A percentile compares a stretch with the other conserved stretches of the same genome.
Conservation (phyloP, 352 stramenopile species). For the Globisporangium sylvaticum region DNA sequence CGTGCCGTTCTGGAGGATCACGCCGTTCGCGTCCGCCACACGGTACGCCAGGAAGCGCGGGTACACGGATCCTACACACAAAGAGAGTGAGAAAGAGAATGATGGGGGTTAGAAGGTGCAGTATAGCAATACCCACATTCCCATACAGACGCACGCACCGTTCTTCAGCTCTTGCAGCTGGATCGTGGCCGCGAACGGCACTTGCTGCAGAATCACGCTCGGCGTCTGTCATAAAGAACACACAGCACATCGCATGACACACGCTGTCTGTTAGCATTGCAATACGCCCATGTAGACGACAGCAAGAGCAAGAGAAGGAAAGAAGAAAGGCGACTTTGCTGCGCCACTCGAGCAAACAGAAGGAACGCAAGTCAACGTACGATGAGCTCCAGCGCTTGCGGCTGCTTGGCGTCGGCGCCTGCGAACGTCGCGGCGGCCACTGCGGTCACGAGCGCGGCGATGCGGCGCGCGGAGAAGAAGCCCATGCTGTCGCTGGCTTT, state of each 20-base stretch:
- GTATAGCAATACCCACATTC: background rate
- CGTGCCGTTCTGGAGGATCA: constrained; percentile 52
- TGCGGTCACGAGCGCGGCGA: background rate
- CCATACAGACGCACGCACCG: constrained; percentile 23
- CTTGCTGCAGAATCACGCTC: constrained; percentile 66
- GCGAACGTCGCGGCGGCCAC: background rate
- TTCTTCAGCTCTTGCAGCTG: constrained; percentile 72
- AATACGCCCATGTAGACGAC: background rate
- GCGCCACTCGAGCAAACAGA: background rate
- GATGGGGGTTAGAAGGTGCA: background rate
- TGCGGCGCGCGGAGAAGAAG: background rate
- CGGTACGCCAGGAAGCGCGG: constrained; percentile 50
- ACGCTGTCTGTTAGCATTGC: background rate
- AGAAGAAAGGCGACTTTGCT: background rate
- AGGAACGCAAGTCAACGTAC: background rate
- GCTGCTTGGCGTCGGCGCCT: constrained; percentile 7
- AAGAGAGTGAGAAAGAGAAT: background rate
- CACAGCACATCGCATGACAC: background rate
- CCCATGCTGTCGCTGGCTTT: background rate
- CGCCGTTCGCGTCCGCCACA: constrained; percentile 47
- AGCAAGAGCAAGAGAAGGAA: background rate
- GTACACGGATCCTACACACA: constrained; percentile 57
- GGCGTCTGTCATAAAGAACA: constrained; percentile 34
- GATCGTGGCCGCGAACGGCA: constrained; percentile 65
- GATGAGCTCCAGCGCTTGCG: constrained; percentile 1